phyloP scores from a whole-genome alignment of 352 stramenopile genomes.

The Hyaloperonospora arabidopsidis region DNA sequence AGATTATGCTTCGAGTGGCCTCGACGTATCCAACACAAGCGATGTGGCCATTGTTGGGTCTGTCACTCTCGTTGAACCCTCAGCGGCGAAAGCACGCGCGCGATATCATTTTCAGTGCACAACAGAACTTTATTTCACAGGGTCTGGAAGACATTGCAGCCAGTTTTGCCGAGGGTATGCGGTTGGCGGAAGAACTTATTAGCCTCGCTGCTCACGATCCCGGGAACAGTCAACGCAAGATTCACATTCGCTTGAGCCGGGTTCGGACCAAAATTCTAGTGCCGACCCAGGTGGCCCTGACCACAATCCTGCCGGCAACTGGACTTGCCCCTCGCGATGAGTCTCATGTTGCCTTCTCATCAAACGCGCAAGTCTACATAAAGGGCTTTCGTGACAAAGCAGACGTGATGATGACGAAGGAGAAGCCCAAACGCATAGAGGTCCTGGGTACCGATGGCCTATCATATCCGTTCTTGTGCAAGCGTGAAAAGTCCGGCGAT shows the following conservation, averaged over 20 bases:
- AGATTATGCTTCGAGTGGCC: conserved; percentile 91
- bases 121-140: conserved; percentile 59
- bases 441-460: conserved; percentile 67
- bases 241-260: conserved; percentile 65
- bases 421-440: conserved; percentile 97
- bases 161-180: conserved; percentile 82
- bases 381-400: conserved; percentile 85
- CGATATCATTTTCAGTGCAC: conserved; percentile 53
- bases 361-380: conserved; percentile 79
- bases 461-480: conserved; percentile 89
- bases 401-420: conserved; percentile 97
- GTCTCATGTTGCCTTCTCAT: conserved; percentile 48
- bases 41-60: conserved; percentile 94
- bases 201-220: conserved; percentile 87
- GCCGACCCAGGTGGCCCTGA: conserved; percentile 71
- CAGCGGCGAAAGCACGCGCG: conserved; percentile 55
- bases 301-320: conserved; percentile 60
- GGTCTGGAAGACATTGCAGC: conserved; percentile 61
- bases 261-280: conserved; percentile 70
- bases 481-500: conserved; percentile 97
- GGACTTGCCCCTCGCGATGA: conserved; percentile 50
- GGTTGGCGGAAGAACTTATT: conserved; percentile 91
- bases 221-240: conserved; percentile 59
- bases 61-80: conserved; percentile 87
- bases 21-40: conserved; percentile 92